These are phyloP conservation scores for Pseudonitzschia delicatissima DNA, from an alignment of 108 stramenopile genomes.

Conservation along the genomic window DNA sequence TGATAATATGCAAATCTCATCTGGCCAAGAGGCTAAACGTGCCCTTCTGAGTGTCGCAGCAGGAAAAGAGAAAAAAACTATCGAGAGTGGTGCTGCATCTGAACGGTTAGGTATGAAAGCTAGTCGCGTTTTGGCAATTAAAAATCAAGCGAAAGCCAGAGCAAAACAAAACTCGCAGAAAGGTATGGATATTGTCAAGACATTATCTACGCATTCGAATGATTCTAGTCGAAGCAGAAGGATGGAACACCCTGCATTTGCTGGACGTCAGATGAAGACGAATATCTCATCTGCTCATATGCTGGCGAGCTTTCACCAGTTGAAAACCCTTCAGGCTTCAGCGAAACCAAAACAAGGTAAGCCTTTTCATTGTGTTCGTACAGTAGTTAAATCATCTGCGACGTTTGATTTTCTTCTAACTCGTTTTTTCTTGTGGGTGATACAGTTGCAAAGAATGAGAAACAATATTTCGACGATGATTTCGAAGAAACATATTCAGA, in stretches of 20 bases:
- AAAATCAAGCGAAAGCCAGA: not conserved
- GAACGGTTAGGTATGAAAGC: not conserved
- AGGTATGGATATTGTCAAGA: not conserved
- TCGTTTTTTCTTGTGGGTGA: not conserved
- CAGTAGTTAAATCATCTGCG: not conserved
- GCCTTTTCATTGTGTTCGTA: not conserved
- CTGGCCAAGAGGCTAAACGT: conserved; percentile 20
- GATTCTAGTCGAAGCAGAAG: conserved; percentile 20
- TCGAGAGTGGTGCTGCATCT: not conserved
- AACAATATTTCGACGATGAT: not conserved
- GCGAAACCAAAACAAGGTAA: not conserved
- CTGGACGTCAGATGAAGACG: not conserved
- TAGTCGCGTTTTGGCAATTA: not conserved
- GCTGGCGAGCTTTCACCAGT: conserved; percentile 29
- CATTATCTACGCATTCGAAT: conserved; percentile 10
- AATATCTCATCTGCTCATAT: conserved; percentile 27
- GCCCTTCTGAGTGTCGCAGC: conserved; percentile 18
- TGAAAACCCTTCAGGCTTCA: conserved; percentile 4
- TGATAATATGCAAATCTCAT: conserved; percentile 4
- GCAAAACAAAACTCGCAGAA: conserved; percentile 1
- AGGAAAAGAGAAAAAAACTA: conserved; percentile 9
- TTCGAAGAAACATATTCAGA: not conserved
- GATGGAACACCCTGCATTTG: conserved; percentile 35
- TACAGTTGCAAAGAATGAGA: not conserved
- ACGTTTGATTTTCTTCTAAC: not conserved